Percentiles rank a stretch among this genome's conserved stretches.
Evolutionary conservation across 495 filamentous ascomycete genomes (phyloP).

Genomic region (Halenospora varia): DNA sequence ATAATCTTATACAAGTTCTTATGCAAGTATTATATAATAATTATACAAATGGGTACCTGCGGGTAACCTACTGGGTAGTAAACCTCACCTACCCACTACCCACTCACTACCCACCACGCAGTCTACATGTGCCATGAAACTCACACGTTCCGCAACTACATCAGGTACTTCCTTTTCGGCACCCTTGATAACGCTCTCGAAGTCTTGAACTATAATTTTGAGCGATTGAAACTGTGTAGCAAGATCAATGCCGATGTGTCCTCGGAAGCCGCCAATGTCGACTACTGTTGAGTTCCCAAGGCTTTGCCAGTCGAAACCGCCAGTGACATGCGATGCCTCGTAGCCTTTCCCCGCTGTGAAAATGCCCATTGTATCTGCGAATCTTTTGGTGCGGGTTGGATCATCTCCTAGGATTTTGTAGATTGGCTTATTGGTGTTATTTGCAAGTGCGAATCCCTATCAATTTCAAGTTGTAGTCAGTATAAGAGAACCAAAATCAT

Average conservation of each 20-base stretch:
- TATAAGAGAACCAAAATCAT: not conserved
- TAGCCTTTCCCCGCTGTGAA: constrained; percentile 42
- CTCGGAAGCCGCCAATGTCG: constrained; percentile 49
- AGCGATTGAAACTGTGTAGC: constrained; percentile 38
- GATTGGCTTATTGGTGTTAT: constrained; percentile 42
- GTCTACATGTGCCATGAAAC: too few species aligned
- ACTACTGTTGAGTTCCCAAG: constrained; percentile 36
- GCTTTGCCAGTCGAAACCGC: constrained; percentile 36
- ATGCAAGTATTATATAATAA: too few species aligned
- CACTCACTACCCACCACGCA: too few species aligned
- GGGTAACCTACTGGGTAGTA: too few species aligned
- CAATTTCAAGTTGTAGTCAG: not conserved
- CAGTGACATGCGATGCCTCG: constrained; percentile 34
- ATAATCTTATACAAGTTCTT: too few species aligned
- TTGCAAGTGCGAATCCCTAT: constrained; percentile 36
- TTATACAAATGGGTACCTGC: too few species aligned
- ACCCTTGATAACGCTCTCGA: too few species aligned
- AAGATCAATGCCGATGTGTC: constrained; percentile 45
- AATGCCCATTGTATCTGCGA: constrained; percentile 45
- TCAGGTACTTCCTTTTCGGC: too few species aligned
- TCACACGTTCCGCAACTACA: too few species aligned
- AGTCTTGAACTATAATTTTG: too few species aligned
- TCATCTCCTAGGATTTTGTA: constrained; percentile 42
- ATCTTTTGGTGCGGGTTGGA: constrained; percentile 37
- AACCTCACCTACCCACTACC: too few species aligned